Conservation (phyloP, 441 rosid genomes). For the Populus hybrid region DNA sequence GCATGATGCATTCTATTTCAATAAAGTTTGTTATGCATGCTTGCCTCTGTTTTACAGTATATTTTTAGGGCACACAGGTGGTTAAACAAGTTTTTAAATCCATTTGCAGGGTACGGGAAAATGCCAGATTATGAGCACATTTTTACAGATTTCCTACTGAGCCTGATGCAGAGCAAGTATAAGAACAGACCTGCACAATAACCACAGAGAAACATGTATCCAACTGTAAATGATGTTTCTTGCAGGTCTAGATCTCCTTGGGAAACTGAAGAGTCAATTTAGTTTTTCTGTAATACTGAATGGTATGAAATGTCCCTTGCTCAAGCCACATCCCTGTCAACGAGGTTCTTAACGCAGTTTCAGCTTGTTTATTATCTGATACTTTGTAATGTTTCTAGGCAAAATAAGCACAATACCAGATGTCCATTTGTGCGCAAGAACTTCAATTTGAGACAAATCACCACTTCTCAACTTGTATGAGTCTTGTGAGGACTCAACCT, state of each 20-base stretch:
- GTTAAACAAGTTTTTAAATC: constrained; percentile 1
- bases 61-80: not conserved
- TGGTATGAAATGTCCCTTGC: constrained; percentile 19
- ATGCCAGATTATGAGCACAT: constrained; percentile 80
- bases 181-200: constrained; percentile 32
- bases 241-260: constrained; percentile 16
- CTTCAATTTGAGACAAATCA: constrained; percentile 1
- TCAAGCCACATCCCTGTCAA: constrained; percentile 11
- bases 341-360: constrained; percentile 9
- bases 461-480: not conserved
- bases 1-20: not conserved
- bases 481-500: not conserved
- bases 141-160: constrained; percentile 74
- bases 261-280: constrained; percentile 15
- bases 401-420: constrained; percentile 15
- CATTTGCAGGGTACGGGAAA: constrained; percentile 72
- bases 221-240: constrained; percentile 9
- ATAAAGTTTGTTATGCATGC: not conserved
- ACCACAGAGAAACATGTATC: not conserved
- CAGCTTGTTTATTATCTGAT: constrained; percentile 8
- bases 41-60: not conserved
- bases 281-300: constrained; percentile 16
- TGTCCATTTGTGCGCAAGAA: not conserved
- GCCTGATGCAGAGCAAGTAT: constrained; percentile 35
- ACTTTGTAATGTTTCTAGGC: constrained; percentile 19